Percentiles rank a stretch among this genome's conserved stretches.
These are phyloP conservation scores for Nakaseomyces bracarensis DNA, from an alignment of 1,139 yeast species.

Conservation along the genomic window DNA sequence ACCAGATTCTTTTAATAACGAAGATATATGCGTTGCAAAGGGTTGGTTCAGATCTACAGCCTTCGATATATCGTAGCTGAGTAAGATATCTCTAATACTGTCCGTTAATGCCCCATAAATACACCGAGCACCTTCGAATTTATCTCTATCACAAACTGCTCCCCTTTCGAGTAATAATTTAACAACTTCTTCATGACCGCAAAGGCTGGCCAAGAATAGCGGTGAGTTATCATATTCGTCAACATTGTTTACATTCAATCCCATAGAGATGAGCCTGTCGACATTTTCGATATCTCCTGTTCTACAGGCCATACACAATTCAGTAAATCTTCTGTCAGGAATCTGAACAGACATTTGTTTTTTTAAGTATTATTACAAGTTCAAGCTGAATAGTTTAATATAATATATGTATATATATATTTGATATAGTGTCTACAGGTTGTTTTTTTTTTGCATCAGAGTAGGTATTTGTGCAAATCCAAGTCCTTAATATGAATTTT, in stretches of 20 bases:
- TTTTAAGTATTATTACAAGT: too few species aligned
- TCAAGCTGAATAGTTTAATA: too few species aligned
- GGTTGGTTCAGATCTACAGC: constrained; percentile 65
- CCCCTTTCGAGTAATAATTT: constrained; percentile 53
- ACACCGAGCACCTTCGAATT: constrained; percentile 73
- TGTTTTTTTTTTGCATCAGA: too few species aligned
- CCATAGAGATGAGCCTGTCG: constrained; percentile 48
- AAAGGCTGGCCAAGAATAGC: constrained; percentile 58
- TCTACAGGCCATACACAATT: constrained; percentile 59
- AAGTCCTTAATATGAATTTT: too few species aligned
- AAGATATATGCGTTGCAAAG: constrained; percentile 60
- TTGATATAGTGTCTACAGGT: too few species aligned
- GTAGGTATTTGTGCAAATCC: too few species aligned
- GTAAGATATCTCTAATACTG: constrained; percentile 47
- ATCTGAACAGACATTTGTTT: too few species aligned
- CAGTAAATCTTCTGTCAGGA: constrained; percentile 16
- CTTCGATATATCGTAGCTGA: constrained; percentile 59
- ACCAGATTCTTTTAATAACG: constrained; percentile 35
- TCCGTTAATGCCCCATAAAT: constrained; percentile 72
- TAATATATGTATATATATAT: too few species aligned
- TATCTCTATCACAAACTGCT: constrained; percentile 70
- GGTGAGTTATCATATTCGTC: constrained; percentile 75
- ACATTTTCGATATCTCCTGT: constrained; percentile 59
- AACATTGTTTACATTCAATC: constrained; percentile 50
- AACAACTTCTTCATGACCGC: constrained; percentile 65